phyloP scores from a whole-genome alignment of 805 yeast genomes.

The Wickerhamomyces pijperi region DNA sequence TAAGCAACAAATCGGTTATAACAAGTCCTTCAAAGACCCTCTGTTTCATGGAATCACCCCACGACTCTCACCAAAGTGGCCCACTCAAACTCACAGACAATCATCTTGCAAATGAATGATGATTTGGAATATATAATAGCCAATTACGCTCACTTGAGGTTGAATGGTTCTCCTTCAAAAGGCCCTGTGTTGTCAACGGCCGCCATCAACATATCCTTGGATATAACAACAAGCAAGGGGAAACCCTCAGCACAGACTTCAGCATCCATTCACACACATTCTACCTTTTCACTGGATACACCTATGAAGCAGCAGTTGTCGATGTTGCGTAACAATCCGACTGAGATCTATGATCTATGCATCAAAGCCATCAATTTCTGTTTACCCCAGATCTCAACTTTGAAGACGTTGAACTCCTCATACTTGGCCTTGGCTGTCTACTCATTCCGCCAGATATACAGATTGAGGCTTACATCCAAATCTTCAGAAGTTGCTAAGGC shows the following conservation, averaged over 20 bases:
- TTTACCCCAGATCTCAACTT: constrained; percentile 5
- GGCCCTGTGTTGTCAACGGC: background rate
- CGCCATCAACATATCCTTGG: no score
- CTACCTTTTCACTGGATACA: constrained; percentile 2
- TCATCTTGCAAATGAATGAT: constrained; percentile 6
- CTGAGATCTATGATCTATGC: constrained; percentile 13
- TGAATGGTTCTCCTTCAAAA: constrained; percentile 14
- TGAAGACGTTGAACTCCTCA: constrained; percentile 9
- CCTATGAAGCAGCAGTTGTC: constrained; percentile 2
- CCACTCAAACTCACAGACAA: no score
- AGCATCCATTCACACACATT: background rate
- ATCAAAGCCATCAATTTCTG: constrained; percentile 14
- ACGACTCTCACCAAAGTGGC: no score
- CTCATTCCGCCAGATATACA: constrained; percentile 15
- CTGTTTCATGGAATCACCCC: no score
- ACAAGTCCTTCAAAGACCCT: no score
- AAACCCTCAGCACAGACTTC: no score
- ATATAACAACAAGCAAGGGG: background rate
- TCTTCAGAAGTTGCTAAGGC: constrained; percentile 6
- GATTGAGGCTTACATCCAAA: constrained; percentile 4
- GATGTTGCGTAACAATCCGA: constrained; percentile 5
- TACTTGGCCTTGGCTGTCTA: constrained; percentile 13
- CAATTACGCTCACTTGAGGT: constrained; percentile 14
- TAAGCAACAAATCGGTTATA: no score
- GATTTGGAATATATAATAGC: constrained; percentile 16